Evolutionary conservation across 2,329 filamentous ascomycete genomes (phyloP), one percentile per base, ranked within the genome.

Genomic region (Trichoderma hamatum): DNA sequence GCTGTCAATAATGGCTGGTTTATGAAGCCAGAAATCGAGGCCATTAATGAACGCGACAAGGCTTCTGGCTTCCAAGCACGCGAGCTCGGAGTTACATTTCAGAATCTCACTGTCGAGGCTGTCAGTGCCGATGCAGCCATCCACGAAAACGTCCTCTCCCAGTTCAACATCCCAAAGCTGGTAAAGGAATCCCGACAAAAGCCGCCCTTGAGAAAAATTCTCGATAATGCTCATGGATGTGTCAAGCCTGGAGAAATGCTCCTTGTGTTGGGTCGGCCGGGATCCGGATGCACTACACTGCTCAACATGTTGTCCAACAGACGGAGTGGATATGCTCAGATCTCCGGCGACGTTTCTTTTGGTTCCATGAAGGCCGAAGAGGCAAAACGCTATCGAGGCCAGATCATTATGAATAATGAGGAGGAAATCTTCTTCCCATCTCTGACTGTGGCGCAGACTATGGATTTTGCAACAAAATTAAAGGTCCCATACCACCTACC

Each of bases 241-340:
- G 87, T 93, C 62, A 89, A 89, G 76, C 90, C 90, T 0, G 91
- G 90, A 24, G 89, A 92, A 78, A 91, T 92, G 90, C 78, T 92
- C 1, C 80, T 92, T 0, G 89, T 92, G 0, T 81, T 92, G 0
- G 90, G 90, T 3, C 84, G 89, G 1, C 90, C 90, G 0, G 90
- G 90, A 0, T 84, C 88, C 3, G 90, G 90, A 39, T 93, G 91
- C 76, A 92, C 90, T 0, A 91, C 90, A 0, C 82, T 93, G 19
- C 82, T 94, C 56, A 93, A 91, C 73, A 83, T 91, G 73, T 82
- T 93, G 5, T 84, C 89, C 62, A 93, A 93, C 73, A 84, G 86
- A 67, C 81, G 89, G 46, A 79, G 78, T 5, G 89, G 89, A 3
- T 92, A 86, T 72, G 82, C 84, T 51, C 82, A 81, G 2, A 83